Percentiles rank a stretch among this genome's conserved stretches.
Conservation (phyloP, 768 basidiomycete genomes). For the Mrakia hoshinonis region DNA sequence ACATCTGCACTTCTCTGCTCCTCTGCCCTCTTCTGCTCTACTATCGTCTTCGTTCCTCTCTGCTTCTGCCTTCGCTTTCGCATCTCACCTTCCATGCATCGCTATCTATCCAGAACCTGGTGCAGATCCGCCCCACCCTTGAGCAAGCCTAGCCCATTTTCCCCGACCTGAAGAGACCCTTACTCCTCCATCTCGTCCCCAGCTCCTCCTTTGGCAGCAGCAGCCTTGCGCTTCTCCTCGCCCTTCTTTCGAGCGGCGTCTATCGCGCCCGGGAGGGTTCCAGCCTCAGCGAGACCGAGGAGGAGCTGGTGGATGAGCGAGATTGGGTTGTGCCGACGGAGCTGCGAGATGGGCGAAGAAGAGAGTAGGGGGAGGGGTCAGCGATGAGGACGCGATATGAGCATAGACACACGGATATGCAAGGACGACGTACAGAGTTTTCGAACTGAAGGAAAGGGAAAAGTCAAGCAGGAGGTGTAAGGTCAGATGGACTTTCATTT, state of each 20-base stretch:
- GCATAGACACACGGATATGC: background rate
- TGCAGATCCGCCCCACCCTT: no score
- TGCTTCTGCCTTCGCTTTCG: no score
- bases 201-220: background rate
- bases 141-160: no score
- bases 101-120: no score
- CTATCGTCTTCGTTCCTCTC: no score
- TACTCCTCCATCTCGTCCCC: slow-evolving; percentile 17
- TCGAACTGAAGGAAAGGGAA: slow-evolving; percentile 7
- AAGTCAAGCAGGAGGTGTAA: no score
- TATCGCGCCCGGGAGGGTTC: background rate
- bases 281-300: slow-evolving; percentile 16
- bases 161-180: no score
- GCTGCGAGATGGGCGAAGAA: background rate
- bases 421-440: slow-evolving; percentile 15
- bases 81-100: no score
- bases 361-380: background rate
- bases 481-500: no score
- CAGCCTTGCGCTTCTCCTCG: background rate
- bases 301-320: slow-evolving; percentile 13
- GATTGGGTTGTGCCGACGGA: slow-evolving; percentile 11
- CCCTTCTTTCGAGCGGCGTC: slow-evolving; percentile 19
- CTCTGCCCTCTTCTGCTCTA: no score
- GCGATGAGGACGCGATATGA: background rate
- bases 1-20: no score